Conservation (phyloP, 768 basidiomycete genomes). For the Pleurotus sapidus region DNA sequence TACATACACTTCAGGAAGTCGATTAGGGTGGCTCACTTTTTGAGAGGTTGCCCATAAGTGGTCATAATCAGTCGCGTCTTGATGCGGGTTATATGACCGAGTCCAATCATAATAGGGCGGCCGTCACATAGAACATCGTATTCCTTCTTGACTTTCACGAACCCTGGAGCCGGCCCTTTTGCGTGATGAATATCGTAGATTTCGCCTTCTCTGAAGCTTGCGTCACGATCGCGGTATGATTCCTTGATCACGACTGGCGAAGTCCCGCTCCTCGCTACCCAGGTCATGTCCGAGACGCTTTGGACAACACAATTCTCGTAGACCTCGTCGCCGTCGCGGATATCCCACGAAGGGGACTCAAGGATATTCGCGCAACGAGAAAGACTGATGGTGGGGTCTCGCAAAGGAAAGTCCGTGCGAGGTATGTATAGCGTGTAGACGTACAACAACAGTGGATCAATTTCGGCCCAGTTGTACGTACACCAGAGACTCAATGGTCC, state of each 20-base stretch:
- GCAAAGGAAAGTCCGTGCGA: not conserved
- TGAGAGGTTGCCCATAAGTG: not conserved
- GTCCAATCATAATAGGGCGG: not conserved
- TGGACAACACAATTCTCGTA: conserved; percentile 3
- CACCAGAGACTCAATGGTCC: not conserved
- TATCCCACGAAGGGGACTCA: conserved; percentile 1
- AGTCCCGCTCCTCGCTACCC: not conserved
- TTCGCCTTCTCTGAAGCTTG: conserved; percentile 1
- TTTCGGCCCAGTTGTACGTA: not conserved
- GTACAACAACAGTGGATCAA: conserved; percentile 4
- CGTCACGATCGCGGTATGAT: not conserved
- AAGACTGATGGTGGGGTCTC: conserved; percentile 7
- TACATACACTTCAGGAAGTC: conserved; percentile 3
- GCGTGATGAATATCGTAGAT: conserved; percentile 4
- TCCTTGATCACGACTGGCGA: conserved; percentile 2
- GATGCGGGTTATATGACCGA: not conserved
- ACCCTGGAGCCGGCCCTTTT: not conserved
- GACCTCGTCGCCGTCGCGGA: not conserved
- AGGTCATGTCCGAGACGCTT: conserved; percentile 4
- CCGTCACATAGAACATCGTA: too few species aligned
- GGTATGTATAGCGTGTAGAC: conserved; percentile 8
- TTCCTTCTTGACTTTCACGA: too few species aligned
- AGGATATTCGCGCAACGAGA: not conserved
- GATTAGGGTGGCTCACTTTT: not conserved
- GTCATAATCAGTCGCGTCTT: not conserved